Evolutionary conservation across 139 green algal genomes (phyloP), one percentile per base, ranked within the genome.

Genomic region (Haematococcus sp.): DNA sequence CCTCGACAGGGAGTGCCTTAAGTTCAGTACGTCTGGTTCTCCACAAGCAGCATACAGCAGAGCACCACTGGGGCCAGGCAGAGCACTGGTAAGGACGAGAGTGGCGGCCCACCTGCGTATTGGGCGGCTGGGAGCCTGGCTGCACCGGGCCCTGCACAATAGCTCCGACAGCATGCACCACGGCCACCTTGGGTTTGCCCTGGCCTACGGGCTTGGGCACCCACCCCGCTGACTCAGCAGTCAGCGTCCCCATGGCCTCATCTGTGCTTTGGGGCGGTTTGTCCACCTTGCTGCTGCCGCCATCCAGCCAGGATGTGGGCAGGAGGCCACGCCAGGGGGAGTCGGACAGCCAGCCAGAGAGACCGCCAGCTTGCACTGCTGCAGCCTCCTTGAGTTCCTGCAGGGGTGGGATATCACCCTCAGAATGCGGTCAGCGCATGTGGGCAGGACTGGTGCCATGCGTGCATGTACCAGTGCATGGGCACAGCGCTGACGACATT

Each of bases 301-400:
- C 40, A 49, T 49, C 40, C 40, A 19, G 40, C 40, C 40, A 49
- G 40, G 40, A 49, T 7, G 7, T 23, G 31, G 66, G 32, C 23
- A 3, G 9, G n/a, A 81, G 59, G 30, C 46, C 49, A 28, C 70
- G 27, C 4, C 69, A 46, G 1, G 44, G 59, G 4, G 55, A 71
- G 59, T 54, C 43, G 19, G 43, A 13, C 20, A 76, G 46, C 75
- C 75, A 81, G 59, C 68, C 56, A n/a, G 35, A 56, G 17, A 30
- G 5, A 0, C 11, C 59, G 22, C 20, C 44, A 23, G 19, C n/a
- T 20, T 54, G 40, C 7, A 11, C 40, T 19, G 11, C 59, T 25
- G 68, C 44, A 43, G 58, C 75, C 74, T 66, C 27, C 58, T 51
- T 33, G 35, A 81, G 59, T 58, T 81, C 68, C n/a, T 46, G 35